Evolutionary conservation across 2,329 filamentous ascomycete genomes (phyloP), one percentile per base, ranked within the genome.

Genomic region (Fusarium decemcellulare): DNA sequence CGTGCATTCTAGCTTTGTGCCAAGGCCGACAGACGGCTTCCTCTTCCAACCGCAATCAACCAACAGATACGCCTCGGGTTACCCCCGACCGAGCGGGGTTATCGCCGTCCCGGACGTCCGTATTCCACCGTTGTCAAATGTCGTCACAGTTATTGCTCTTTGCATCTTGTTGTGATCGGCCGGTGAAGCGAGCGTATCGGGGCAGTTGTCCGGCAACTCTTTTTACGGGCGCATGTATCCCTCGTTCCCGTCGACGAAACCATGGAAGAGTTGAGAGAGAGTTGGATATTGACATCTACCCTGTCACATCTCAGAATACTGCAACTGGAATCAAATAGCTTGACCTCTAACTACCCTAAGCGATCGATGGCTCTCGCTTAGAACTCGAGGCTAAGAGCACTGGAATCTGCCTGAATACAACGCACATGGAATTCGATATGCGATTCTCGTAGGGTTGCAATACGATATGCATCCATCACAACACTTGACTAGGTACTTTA

Each of bases 61-160:
- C 9, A 9, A 34, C 12, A 34, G 9, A 34, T 34, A 34, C 40
- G 54, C 40, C 55, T 70, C 62, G 54, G 67, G 42, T 23, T 34
- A 34, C 48, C 16, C 61, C 34, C 63, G 56, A 59, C 47, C 67
- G 59, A 61, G 63, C 47, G 63, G 67, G 64, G 65, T 44, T 39
- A 34, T 42, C 32, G 30, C 32, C 43, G 40, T 43, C 53, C 43
- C 50, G 42, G 55, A 34, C 43, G 54, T 8, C 63, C 48, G 50
- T 52, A 30, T 56, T 51, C 64, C 23, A 57, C 53, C 59, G n/a
- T 40, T 15, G 23, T 23, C 23, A 23, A 60, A 52, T 68, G 53
- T 68, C 65, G 65, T 68, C 65, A 68, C 65, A 55, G 37, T 51
- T 44, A 16, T 37, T 50, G 27, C 23, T 40, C 37, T 59, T 46